Evolutionary conservation across 371 early-diverging fungal genomes (phyloP).

Genomic region (Rhizomucor pusillus): DNA sequence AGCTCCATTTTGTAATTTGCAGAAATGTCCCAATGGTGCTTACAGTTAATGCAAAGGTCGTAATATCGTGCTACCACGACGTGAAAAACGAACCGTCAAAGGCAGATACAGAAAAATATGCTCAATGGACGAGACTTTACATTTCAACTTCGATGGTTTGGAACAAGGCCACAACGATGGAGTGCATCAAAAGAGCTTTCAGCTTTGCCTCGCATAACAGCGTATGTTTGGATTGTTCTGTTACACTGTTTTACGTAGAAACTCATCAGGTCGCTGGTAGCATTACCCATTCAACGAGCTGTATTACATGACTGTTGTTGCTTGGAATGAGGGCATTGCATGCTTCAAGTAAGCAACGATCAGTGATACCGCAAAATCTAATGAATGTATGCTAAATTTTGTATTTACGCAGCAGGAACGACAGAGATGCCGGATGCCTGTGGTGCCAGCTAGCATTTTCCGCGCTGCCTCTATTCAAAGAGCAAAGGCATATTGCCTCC

Average conservation of each 20-base stretch:
- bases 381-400: not conserved
- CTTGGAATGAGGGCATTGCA: conserved; percentile 19
- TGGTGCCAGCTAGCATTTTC: not conserved
- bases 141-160: not conserved
- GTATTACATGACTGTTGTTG: conserved; percentile 11
- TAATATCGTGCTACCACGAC: no score
- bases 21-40: no score
- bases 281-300: conserved; percentile 13
- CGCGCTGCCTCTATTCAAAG: not conserved
- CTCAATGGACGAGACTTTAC: not conserved
- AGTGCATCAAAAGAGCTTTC: no score
- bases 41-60: no score
- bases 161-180: not conserved
- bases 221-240: no score
- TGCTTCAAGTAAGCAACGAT: conserved; percentile 11
- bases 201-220: no score
- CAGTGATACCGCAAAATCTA: not conserved
- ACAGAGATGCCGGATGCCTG: not conserved
- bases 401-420: not conserved
- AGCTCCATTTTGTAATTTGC: no score
- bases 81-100: no score
- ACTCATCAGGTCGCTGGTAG: conserved; percentile 1
- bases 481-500: not conserved
- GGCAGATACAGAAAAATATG: not conserved
- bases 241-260: no score